Percentiles rank a stretch among this genome's conserved stretches.
These are phyloP conservation scores for Rhodotorula mucilaginosa DNA, from an alignment of 1,284 basidiomycete genomes.

Conservation along the genomic window DNA sequence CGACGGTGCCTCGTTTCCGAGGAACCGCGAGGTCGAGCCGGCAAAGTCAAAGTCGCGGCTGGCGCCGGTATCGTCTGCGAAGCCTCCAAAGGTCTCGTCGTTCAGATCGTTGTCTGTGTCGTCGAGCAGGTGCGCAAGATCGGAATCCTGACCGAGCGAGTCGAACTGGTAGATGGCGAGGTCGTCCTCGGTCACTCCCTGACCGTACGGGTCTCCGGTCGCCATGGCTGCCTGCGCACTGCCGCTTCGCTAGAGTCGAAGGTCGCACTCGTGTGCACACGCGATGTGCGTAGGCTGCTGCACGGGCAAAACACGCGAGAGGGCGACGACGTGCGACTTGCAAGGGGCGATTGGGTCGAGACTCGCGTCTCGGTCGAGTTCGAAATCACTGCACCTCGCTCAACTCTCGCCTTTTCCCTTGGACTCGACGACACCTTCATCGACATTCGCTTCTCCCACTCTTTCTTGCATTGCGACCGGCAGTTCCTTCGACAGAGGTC, in stretches of 20 bases:
- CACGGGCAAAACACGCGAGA: not conserved
- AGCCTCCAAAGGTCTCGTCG: constrained; percentile 86
- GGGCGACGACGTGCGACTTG: not conserved
- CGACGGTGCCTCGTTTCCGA: constrained; percentile 39
- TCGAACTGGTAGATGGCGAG: constrained; percentile 56
- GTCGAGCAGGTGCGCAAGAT: constrained; percentile 79
- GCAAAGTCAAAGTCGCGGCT: constrained; percentile 92
- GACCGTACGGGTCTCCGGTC: not conserved
- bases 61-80: constrained; percentile 68
- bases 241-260: too few species aligned
- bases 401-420: not conserved
- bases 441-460: too few species aligned
- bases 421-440: not conserved
- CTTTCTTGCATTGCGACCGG: too few species aligned
- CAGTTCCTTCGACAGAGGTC: too few species aligned
- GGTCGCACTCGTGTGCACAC: too few species aligned
- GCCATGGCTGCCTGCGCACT: not conserved
- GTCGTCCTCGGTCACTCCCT: constrained; percentile 57
- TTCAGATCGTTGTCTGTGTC: constrained; percentile 89
- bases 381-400: too few species aligned
- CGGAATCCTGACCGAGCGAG: constrained; percentile 64
- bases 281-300: not conserved
- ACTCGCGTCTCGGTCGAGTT: not conserved
- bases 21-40: constrained; percentile 47
- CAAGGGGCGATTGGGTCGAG: too few species aligned